Evolutionary conservation across 306 rosid genomes (phyloP).

Genomic region (Trifolium fragiferum): DNA sequence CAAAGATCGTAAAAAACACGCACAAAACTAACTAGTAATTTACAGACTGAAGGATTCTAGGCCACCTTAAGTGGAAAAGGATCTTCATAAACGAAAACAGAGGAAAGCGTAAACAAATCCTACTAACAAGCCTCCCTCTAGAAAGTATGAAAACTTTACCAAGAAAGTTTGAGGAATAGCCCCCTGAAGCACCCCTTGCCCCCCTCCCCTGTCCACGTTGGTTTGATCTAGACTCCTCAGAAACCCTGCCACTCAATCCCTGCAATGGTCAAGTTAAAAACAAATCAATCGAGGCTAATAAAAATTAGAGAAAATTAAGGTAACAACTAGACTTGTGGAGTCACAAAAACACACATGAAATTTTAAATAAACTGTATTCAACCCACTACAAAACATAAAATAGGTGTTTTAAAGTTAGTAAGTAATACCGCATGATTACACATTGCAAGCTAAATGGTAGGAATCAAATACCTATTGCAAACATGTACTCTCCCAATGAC

Average conservation of each 20-base stretch:
- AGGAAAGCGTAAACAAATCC: constrained; percentile 14
- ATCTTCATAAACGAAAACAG: constrained; percentile 22
- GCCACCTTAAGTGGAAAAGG: constrained; percentile 24
- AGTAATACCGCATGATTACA: constrained; percentile 21
- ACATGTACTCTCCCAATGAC: constrained; percentile 27
- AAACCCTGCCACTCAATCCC: constrained; percentile 52
- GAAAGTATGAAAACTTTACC: constrained; percentile 37
- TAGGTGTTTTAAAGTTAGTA: constrained; percentile 3
- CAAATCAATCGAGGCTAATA: neutral
- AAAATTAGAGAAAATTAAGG: neutral
- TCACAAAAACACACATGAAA: neutral
- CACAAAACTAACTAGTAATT: constrained; percentile 18
- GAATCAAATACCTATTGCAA: constrained; percentile 3
- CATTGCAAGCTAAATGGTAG: neutral
- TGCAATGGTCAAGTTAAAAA: constrained; percentile 43
- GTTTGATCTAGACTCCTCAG: constrained; percentile 56
- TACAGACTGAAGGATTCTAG: constrained; percentile 16
- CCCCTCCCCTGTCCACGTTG: constrained; percentile 61
- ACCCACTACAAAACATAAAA: neutral
- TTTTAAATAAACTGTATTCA: neutral
- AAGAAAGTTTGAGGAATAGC: constrained; percentile 49
- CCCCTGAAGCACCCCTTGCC: constrained; percentile 68
- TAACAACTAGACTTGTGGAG: constrained; percentile 6
- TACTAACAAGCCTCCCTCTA: constrained; percentile 30
- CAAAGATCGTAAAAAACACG: neutral